A percentile compares a stretch with the other conserved stretches of the same genome.
Evolutionary conservation across 129 eudicot genomes (phyloP).

Genomic region (Chrysanthemum lavandulifolium): DNA sequence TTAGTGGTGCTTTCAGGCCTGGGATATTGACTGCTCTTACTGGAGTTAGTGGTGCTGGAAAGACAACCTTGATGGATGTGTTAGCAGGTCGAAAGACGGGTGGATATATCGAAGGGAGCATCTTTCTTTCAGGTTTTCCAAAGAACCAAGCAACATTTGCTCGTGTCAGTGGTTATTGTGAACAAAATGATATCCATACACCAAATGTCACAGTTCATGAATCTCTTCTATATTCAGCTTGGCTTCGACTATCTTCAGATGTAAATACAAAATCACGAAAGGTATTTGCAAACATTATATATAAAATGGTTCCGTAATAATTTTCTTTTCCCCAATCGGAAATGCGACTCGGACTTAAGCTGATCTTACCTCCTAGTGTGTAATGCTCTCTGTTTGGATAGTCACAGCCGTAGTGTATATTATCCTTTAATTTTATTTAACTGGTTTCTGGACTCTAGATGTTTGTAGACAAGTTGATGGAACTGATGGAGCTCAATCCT

Average conservation of each 20-base stretch:
- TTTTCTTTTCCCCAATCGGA: too few relatives aligned
- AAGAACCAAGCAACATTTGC: conserved; percentile 86
- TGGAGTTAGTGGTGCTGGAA: conserved; percentile 89
- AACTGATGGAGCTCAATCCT: conserved; percentile 31
- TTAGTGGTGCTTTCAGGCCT: conserved; percentile 86
- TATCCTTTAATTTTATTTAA: not conserved
- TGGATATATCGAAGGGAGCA: conserved; percentile 66
- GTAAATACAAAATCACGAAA: conserved; percentile 42
- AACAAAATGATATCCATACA: conserved; percentile 83
- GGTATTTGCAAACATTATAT: conserved; percentile 27
- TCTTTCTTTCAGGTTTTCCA: conserved; percentile 65
- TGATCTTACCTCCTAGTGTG: too few relatives aligned
- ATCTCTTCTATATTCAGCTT: conserved; percentile 67
- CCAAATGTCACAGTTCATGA: conserved; percentile 81
- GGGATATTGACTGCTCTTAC: conserved; percentile 78
- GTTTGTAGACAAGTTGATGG: conserved; percentile 32
- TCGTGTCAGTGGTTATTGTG: conserved; percentile 79
- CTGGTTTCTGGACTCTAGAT: conserved; percentile 7
- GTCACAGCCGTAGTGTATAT: too few relatives aligned
- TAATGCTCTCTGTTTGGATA: too few relatives aligned
- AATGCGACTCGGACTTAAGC: too few relatives aligned
- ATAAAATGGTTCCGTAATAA: too few relatives aligned
- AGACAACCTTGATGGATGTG: conserved; percentile 90
- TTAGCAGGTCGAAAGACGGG: conserved; percentile 83
- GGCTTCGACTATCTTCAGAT: conserved; percentile 65